These are phyloP conservation scores for Hippophae tibetana DNA, from an alignment of 306 rosid species.

Conservation along the genomic window DNA sequence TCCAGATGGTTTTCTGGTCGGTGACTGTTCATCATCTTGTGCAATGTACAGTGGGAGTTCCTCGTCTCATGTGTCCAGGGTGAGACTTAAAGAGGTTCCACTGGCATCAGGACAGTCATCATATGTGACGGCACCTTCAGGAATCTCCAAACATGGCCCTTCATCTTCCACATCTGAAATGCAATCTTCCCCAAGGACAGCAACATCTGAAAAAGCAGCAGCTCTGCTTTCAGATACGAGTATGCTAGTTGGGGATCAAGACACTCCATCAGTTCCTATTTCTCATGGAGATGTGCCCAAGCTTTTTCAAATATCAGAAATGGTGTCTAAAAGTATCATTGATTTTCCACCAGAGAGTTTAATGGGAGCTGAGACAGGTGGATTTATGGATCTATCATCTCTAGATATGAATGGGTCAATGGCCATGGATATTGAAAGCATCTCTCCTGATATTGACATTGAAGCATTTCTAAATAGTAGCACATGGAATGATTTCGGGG, in stretches of 20 bases:
- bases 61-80: conserved; percentile 51
- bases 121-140: conserved; percentile 25
- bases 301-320: conserved; percentile 22
- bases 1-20: conserved; percentile 43
- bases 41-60: conserved; percentile 50
- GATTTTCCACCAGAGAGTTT: conserved; percentile 38
- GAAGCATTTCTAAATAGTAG: conserved; percentile 56
- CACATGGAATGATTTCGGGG: conserved; percentile 57
- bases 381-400: conserved; percentile 37
- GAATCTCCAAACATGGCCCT: conserved; percentile 25
- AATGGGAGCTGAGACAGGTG: conserved; percentile 38
- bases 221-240: conserved; percentile 31
- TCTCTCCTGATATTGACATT: conserved; percentile 53
- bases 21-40: conserved; percentile 42
- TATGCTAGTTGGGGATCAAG: conserved; percentile 34
- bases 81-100: conserved; percentile 74
- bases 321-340: conserved; percentile 35
- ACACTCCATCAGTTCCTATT: conserved; percentile 32
- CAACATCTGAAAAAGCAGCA: conserved; percentile 38
- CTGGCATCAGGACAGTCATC: conserved; percentile 48
- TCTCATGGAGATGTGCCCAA: conserved; percentile 21
- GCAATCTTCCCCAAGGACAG: conserved; percentile 35
- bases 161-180: conserved; percentile 39
- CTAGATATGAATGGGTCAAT: conserved; percentile 38
- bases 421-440: conserved; percentile 46